Evolutionary conservation across 352 stramenopile species (phyloP).

Genomic region (Phytophthora vignae): DNA sequence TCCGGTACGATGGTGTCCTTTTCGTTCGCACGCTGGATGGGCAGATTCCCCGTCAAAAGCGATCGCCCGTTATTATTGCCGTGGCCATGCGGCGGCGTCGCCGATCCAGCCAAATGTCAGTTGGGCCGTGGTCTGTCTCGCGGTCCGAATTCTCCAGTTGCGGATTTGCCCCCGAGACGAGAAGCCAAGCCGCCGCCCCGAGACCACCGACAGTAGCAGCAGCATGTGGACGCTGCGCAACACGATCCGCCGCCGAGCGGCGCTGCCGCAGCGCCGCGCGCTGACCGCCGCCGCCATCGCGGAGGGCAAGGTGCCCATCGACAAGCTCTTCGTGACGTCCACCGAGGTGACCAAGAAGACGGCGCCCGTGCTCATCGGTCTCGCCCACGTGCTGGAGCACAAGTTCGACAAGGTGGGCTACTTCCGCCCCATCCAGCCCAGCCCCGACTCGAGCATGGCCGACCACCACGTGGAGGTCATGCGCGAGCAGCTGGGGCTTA

Average conservation of each 20-base stretch:
- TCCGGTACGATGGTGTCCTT: background rate
- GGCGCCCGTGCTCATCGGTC: slow-evolving; percentile 72
- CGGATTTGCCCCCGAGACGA: slow-evolving; percentile 10
- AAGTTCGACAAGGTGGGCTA: slow-evolving; percentile 79
- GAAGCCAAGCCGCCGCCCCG: background rate
- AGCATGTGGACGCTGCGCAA: slow-evolving; percentile 31
- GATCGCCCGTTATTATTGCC: slow-evolving; percentile 8
- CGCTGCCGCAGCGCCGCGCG: slow-evolving; percentile 22
- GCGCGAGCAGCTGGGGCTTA: slow-evolving; percentile 63
- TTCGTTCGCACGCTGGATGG: background rate
- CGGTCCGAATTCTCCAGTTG: slow-evolving; percentile 16
- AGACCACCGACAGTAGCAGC: background rate
- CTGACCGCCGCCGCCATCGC: slow-evolving; percentile 48
- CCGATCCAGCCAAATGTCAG: slow-evolving; percentile 21
- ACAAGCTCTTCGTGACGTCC: slow-evolving; percentile 76
- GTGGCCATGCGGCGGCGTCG: slow-evolving; percentile 22
- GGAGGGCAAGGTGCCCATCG: slow-evolving; percentile 56
- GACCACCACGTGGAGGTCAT: slow-evolving; percentile 85
- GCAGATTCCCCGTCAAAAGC: slow-evolving; percentile 21
- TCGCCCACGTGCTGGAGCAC: slow-evolving; percentile 76
- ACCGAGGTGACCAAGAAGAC: slow-evolving; percentile 70
- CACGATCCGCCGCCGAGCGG: slow-evolving; percentile 17
- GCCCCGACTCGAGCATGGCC: slow-evolving; percentile 25
- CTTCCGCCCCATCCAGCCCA: slow-evolving; percentile 79
- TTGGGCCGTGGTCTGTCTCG: background rate